Base-by-base conservation (phyloP, 176 grass and related monocot genomes). In the Oryza glaberrima region DNA sequence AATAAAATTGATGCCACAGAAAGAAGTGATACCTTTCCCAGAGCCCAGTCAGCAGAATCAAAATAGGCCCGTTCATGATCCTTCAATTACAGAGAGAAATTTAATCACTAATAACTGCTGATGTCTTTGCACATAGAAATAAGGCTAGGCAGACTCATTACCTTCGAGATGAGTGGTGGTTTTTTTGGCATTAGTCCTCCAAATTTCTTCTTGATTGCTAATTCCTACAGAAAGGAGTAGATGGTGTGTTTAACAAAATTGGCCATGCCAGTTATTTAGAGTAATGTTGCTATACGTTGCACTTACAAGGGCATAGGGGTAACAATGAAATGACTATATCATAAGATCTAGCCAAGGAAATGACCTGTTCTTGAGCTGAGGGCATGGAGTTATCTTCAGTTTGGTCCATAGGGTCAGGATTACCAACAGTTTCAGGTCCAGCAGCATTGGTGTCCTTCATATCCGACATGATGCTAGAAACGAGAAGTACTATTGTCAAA, bases 41-140 rank as follows among this genome's bases (percentile, higher is more conserved):
- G 77, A 88, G 92, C 92, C 94, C 94, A 97, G 77, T 97, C 94
- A 67, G 94, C 94, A 84, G 94, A 97, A 88, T 97, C 94, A 72
- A 97, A 97, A 70, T 94, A 97, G 32, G 94, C 94, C 64, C 94
- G 92, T 47, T 97, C 94, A 73, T 97, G 92, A 80, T 97, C 94
- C 94, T 97, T 66, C 74, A 88, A 45, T 82, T 32, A 86, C 15
- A 58, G 25, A 88, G 60, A 81, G 26, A 20, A 82, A 66, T 20
- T 82, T 75, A 44, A 63, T 63, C 76, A 47, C 72, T 41, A 28
- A 63, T 14, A 71, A 46, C 17, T 61, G 16, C 32, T 61, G 20
- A 58, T 74, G 35, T 30, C 82, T 60, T 60, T 92, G 82, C 5
- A 56, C 69, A 14, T 43, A 38, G 73, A 52, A 25, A 90, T 43